Evolutionary conservation across 75 land plant genomes (phyloP).

Genomic region (Azolla pinnata): DNA sequence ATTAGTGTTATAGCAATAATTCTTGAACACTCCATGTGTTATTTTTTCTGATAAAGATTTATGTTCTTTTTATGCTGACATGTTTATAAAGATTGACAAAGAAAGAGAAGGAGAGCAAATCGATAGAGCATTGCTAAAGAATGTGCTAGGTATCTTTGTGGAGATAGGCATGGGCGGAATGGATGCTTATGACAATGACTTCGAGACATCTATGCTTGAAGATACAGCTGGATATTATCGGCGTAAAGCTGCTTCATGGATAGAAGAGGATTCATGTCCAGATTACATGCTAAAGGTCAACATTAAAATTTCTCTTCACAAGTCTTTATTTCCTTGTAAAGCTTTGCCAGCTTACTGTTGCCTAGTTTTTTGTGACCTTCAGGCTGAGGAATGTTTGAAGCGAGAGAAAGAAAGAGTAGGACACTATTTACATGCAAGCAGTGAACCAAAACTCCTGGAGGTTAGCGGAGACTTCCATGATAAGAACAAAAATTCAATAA

Average conservation of each 20-base stretch:
- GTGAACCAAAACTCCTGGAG: conserved; percentile 85
- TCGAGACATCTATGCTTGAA: conserved; percentile 63
- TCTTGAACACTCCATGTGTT: too few relatives aligned
- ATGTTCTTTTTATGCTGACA: too few relatives aligned
- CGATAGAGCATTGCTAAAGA: conserved; percentile 74
- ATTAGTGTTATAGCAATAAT: too few relatives aligned
- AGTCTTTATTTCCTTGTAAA: conserved; percentile 1
- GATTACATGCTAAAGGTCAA: conserved; percentile 83
- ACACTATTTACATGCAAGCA: conserved; percentile 82
- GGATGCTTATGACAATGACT: conserved; percentile 73
- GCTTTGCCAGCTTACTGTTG: background rate
- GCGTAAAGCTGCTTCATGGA: conserved; percentile 82
- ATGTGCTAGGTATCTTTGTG: conserved; percentile 85
- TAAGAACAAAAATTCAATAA: too few relatives aligned
- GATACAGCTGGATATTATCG: conserved; percentile 79
- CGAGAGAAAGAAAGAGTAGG: conserved; percentile 82
- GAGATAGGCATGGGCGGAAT: conserved; percentile 90
- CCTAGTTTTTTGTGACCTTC: conserved; percentile 1
- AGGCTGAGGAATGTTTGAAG: conserved; percentile 95
- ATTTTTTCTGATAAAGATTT: too few relatives aligned
- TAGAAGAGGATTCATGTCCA: conserved; percentile 86
- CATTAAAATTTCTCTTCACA: background rate
- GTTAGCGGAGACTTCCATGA: conserved; percentile 23
- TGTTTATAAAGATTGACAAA: conserved; percentile 60
- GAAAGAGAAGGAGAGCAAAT: conserved; percentile 95